These are phyloP conservation scores for Salix dunnii DNA, from an alignment of 345 rosid genomes.

Conservation along the genomic window DNA sequence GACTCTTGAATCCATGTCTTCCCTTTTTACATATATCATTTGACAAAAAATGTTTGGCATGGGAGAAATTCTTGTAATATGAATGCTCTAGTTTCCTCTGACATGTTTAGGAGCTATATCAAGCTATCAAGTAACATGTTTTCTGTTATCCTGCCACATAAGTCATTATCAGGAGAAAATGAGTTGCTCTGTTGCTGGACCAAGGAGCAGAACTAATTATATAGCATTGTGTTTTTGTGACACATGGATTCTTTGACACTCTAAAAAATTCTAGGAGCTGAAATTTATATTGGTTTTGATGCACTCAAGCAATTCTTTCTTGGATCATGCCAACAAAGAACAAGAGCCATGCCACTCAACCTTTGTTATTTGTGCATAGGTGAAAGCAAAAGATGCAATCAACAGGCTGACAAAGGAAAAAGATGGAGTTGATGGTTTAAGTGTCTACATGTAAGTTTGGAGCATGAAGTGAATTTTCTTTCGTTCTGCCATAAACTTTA, in stretches of 20 bases:
- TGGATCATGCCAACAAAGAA: background rate
- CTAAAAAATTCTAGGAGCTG: background rate
- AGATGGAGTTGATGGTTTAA: conserved; percentile 83
- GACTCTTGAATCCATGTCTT: conserved; percentile 7
- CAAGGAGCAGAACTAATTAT: background rate
- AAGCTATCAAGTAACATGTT: background rate
- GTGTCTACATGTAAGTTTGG: conserved; percentile 64
- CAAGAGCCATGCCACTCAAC: conserved; percentile 6
- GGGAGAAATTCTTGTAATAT: background rate
- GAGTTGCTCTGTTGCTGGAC: background rate
- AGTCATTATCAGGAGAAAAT: background rate
- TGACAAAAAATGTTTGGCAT: background rate
- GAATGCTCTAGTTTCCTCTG: background rate
- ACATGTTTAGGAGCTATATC: background rate
- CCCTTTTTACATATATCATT: background rate
- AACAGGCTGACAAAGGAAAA: conserved; percentile 54
- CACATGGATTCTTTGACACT: background rate
- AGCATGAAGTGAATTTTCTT: background rate
- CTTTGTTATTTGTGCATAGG: conserved; percentile 35
- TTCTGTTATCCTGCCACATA: conserved; percentile 4
- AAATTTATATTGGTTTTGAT: conserved; percentile 1
- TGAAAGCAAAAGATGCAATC: conserved; percentile 68
- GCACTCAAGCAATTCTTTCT: conserved; percentile 1
- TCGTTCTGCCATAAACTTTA: background rate
- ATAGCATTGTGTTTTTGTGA: background rate